Percentiles rank a stretch among this genome's conserved stretches.
These are phyloP conservation scores for Ophiostoma australiae DNA, from an alignment of 2,329 filamentous ascomycete species.

Conservation along the genomic window DNA sequence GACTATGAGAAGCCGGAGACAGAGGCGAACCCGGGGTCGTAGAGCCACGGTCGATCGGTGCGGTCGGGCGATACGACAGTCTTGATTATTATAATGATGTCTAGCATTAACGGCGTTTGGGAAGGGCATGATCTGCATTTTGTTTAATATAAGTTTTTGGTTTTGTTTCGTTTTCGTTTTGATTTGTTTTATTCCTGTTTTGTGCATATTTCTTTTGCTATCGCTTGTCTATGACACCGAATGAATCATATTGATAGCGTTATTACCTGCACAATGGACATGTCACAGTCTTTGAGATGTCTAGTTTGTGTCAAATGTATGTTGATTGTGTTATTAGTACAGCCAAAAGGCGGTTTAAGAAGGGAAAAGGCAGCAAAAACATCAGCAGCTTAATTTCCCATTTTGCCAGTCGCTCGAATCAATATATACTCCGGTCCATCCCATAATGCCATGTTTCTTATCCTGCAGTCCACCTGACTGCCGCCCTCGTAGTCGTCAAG, in stretches of 20 bases:
- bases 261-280: not conserved
- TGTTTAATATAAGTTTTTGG: not conserved
- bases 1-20: constrained; percentile 44
- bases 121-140: constrained; percentile 5
- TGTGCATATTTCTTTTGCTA: constrained; percentile 7
- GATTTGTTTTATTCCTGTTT: not conserved
- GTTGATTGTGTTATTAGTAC: not conserved
- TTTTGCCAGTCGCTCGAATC: constrained; percentile 11
- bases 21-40: constrained; percentile 49
- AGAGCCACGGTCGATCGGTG: not conserved
- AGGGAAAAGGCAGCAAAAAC: not conserved
- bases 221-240: not conserved
- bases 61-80: not conserved
- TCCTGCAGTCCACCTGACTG: not conserved
- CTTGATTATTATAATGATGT: constrained; percentile 6
- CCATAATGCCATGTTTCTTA: constrained; percentile 7
- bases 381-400: not conserved
- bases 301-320: not conserved
- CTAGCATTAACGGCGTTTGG: constrained; percentile 13
- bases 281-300: too few relatives aligned
- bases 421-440: constrained; percentile 9
- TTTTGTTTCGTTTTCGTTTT: not conserved
- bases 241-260: constrained; percentile 5
- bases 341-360: not conserved
- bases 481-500: too few relatives aligned